Percentiles rank a stretch among this genome's conserved stretches.
These are phyloP conservation scores for Hymenoscyphus fraxineus DNA, from an alignment of 2,329 filamentous ascomycete species.

Conservation along the genomic window DNA sequence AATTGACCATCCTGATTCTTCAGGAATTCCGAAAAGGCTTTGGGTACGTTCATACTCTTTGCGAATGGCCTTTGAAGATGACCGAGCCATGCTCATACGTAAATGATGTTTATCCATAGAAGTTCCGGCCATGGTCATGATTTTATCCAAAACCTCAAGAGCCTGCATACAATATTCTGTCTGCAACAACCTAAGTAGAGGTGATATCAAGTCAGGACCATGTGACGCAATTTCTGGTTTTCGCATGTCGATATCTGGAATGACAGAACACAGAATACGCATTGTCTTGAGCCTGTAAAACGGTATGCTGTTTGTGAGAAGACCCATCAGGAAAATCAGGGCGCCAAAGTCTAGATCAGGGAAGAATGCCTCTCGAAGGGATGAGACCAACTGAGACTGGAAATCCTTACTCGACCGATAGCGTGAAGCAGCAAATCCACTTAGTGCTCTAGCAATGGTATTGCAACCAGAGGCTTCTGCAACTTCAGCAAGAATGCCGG, in stretches of 20 bases:
- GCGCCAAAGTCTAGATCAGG: slow-evolving; percentile 79
- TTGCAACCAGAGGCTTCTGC: slow-evolving; percentile 69
- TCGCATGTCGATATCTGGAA: slow-evolving; percentile 89
- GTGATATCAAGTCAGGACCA: slow-evolving; percentile 92
- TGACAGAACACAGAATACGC: slow-evolving; percentile 78
- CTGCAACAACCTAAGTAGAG: slow-evolving; percentile 80
- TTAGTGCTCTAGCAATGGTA: slow-evolving; percentile 64
- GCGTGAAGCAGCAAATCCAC: slow-evolving; percentile 63
- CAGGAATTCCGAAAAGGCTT: slow-evolving; percentile 93
- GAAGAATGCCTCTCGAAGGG: slow-evolving; percentile 74
- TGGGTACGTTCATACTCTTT: slow-evolving; percentile 95
- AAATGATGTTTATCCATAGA: slow-evolving; percentile 92
- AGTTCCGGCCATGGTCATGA: slow-evolving; percentile 89
- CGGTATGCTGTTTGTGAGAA: slow-evolving; percentile 80
- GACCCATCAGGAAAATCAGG: slow-evolving; percentile 84
- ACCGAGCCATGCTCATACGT: slow-evolving; percentile 95
- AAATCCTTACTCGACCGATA: slow-evolving; percentile 72
- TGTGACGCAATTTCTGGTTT: slow-evolving; percentile 85
- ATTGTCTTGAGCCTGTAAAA: slow-evolving; percentile 95
- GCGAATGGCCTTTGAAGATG: slow-evolving; percentile 76
- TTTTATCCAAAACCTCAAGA: slow-evolving; percentile 85
- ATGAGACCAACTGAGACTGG: slow-evolving; percentile 66
- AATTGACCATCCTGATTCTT: slow-evolving; percentile 93
- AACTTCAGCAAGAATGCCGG: slow-evolving; percentile 65
- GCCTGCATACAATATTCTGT: slow-evolving; percentile 94